Percentiles rank a stretch among this genome's conserved stretches.
These are phyloP conservation scores for Zizania latifolia DNA, from an alignment of 176 grass and related monocot genomes.

Conservation along the genomic window DNA sequence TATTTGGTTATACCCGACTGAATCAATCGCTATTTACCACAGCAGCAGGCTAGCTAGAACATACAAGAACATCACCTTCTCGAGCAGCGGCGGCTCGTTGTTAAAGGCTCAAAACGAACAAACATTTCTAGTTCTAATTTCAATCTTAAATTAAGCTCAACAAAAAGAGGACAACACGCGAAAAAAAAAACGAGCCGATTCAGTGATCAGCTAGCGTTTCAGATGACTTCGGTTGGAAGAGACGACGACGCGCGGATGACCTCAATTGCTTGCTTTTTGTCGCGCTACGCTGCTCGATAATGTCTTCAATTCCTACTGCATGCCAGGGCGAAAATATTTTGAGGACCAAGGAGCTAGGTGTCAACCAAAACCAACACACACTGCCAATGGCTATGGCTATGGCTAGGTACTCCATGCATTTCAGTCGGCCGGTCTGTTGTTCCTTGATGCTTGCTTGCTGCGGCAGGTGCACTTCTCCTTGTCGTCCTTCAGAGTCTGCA, in stretches of 20 bases:
- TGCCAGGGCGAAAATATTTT: not conserved
- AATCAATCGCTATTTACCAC: not conserved
- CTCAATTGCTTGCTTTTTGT: not conserved
- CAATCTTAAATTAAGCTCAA: not conserved
- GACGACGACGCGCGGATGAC: not conserved
- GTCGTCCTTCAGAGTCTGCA: slow-evolving; percentile 23
- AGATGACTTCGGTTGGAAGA: not conserved
- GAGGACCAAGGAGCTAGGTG: not conserved
- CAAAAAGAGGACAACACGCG: not conserved
- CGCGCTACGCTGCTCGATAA: not conserved
- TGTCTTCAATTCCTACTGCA: not conserved
- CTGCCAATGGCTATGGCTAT: no score
- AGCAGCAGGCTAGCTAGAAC: not conserved
- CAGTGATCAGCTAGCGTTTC: not conserved
- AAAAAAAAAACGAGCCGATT: not conserved
- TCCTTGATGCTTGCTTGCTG: not conserved
- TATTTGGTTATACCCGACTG: not conserved
- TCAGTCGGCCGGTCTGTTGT: not conserved
- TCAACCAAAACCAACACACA: not conserved
- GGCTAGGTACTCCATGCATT: no score
- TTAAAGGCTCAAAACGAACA: not conserved
- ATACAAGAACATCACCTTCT: not conserved
- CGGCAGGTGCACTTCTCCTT: slow-evolving; percentile 34
- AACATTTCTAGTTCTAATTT: not conserved
- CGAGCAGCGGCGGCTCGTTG: not conserved